phyloP scores from a whole-genome alignment of 2,329 filamentous ascomycete species.

The Epichloe uncinata region DNA sequence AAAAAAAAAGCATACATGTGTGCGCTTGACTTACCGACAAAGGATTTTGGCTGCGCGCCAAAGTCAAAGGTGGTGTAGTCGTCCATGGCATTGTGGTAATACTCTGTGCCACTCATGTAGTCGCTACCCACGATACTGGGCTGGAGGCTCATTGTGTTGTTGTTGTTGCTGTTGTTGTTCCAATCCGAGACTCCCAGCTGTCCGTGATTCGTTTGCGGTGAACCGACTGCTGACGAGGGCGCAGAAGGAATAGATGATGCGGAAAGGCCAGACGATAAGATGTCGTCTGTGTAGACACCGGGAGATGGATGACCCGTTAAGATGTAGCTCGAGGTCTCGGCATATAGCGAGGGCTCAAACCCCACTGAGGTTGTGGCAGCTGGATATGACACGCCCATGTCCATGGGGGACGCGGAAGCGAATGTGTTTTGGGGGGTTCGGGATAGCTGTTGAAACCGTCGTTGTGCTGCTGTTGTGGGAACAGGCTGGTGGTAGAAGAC shows the following conservation, averaged over 20 bases:
- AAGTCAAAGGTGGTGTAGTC: slow-evolving; percentile 37
- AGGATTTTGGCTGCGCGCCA: slow-evolving; percentile 31
- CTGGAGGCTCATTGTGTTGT: slow-evolving; percentile 41
- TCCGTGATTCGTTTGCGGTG: slow-evolving; percentile 49
- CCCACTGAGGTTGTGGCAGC: slow-evolving; percentile 19
- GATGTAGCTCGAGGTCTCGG: slow-evolving; percentile 30
- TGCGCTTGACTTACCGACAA: slow-evolving; percentile 39
- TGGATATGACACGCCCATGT: slow-evolving; percentile 30
- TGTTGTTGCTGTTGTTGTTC: slow-evolving; percentile 18
- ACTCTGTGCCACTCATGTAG: slow-evolving; percentile 39
- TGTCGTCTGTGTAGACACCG: slow-evolving; percentile 35
- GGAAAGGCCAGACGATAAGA: slow-evolving; percentile 44
- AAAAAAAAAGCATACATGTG: background rate
- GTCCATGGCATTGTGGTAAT: slow-evolving; percentile 40
- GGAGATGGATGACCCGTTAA: slow-evolving; percentile 35
- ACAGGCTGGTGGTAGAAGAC: slow-evolving; percentile 1
- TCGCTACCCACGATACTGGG: slow-evolving; percentile 49
- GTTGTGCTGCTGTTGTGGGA: slow-evolving; percentile 14
- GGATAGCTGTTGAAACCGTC: slow-evolving; percentile 33
- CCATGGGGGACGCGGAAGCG: slow-evolving; percentile 30
- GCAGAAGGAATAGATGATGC: slow-evolving; percentile 49
- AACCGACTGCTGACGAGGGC: slow-evolving; percentile 53
- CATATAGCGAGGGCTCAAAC: slow-evolving; percentile 35
- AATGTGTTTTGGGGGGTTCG: slow-evolving; percentile 26
- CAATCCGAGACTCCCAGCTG: slow-evolving; percentile 48